Percentiles rank a stretch among this genome's conserved stretches.
Evolutionary conservation across 2,329 filamentous ascomycete species (phyloP).

Genomic region (Tolypocladium tundrense): DNA sequence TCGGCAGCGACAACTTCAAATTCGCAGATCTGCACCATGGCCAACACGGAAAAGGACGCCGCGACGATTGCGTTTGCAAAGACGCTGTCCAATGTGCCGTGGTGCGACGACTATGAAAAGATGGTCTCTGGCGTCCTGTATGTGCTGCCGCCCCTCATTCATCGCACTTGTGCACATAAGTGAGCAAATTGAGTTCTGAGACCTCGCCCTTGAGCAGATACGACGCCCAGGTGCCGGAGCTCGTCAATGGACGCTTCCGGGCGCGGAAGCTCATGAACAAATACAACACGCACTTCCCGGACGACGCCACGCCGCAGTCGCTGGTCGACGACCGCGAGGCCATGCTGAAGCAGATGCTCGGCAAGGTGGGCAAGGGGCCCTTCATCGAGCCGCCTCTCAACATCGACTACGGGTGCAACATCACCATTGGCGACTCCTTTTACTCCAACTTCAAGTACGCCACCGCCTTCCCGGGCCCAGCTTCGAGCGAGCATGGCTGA

Average conservation of each 20-base stretch:
- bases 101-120: slow-evolving; percentile 51
- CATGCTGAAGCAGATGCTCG: slow-evolving; percentile 39
- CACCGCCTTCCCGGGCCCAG: background rate
- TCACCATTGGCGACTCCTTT: slow-evolving; percentile 50
- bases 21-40: slow-evolving; percentile 10
- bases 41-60: slow-evolving; percentile 24
- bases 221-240: slow-evolving; percentile 34
- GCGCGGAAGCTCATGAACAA: slow-evolving; percentile 45
- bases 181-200: background rate
- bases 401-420: slow-evolving; percentile 58
- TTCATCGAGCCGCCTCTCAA: slow-evolving; percentile 52
- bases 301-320: slow-evolving; percentile 30
- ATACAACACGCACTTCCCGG: slow-evolving; percentile 47
- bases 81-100: slow-evolving; percentile 39
- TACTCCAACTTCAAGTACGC: slow-evolving; percentile 42
- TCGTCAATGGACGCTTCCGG: slow-evolving; percentile 39
- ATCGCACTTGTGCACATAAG: background rate
- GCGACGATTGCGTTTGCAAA: slow-evolving; percentile 34
- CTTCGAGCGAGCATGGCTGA: background rate
- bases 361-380: slow-evolving; percentile 36
- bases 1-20: background rate
- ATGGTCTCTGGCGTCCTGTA: slow-evolving; percentile 56
- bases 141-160: slow-evolving; percentile 7
- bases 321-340: slow-evolving; percentile 28
- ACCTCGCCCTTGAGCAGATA: slow-evolving; percentile 28